A percentile compares a stretch with the other conserved stretches of the same genome.
Evolutionary conservation across 345 rosid species (phyloP).

Genomic region (Aquilaria yunnanensis): DNA sequence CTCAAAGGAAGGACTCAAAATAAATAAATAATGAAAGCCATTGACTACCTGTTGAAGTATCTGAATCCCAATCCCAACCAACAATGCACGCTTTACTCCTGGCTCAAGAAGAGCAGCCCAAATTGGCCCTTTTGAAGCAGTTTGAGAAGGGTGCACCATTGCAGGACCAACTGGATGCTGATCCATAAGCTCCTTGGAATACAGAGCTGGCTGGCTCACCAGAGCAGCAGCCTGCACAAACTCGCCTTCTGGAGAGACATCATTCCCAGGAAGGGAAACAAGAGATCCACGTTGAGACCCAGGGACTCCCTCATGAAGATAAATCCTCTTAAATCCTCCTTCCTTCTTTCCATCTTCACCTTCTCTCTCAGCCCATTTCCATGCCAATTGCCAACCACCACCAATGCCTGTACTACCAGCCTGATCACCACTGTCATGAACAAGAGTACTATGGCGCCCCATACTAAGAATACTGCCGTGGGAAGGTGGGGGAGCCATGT

Average conservation of each 20-base stretch:
- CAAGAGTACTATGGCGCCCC: slow-evolving; percentile 65
- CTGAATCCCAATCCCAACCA: slow-evolving; percentile 89
- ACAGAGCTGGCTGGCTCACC: slow-evolving; percentile 73
- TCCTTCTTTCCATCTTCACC: slow-evolving; percentile 66
- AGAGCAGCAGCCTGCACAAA: slow-evolving; percentile 86
- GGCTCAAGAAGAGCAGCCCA: slow-evolving; percentile 89
- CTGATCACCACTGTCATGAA: slow-evolving; percentile 56
- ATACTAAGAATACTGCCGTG: slow-evolving; percentile 59
- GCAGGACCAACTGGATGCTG: slow-evolving; percentile 59
- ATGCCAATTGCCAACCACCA: slow-evolving; percentile 97
- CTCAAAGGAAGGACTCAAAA: background rate
- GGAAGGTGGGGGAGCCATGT: slow-evolving; percentile 45
- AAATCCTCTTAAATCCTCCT: slow-evolving; percentile 79
- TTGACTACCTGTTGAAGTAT: slow-evolving; percentile 79
- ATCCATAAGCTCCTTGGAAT: slow-evolving; percentile 52
- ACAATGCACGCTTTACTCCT: slow-evolving; percentile 78
- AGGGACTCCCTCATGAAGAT: slow-evolving; percentile 67
- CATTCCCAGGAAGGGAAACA: slow-evolving; percentile 61
- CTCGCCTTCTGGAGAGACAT: slow-evolving; percentile 47
- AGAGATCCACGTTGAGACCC: slow-evolving; percentile 79
- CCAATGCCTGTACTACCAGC: slow-evolving; percentile 77
- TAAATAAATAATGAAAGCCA: slow-evolving; percentile 3
- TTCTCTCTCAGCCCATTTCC: slow-evolving; percentile 69
- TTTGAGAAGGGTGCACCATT: slow-evolving; percentile 60
- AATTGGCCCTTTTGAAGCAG: slow-evolving; percentile 48